A percentile compares a stretch with the other conserved stretches of the same genome.
Conservation (phyloP, 345 rosid genomes). For the Sonneratia caseolaris region DNA sequence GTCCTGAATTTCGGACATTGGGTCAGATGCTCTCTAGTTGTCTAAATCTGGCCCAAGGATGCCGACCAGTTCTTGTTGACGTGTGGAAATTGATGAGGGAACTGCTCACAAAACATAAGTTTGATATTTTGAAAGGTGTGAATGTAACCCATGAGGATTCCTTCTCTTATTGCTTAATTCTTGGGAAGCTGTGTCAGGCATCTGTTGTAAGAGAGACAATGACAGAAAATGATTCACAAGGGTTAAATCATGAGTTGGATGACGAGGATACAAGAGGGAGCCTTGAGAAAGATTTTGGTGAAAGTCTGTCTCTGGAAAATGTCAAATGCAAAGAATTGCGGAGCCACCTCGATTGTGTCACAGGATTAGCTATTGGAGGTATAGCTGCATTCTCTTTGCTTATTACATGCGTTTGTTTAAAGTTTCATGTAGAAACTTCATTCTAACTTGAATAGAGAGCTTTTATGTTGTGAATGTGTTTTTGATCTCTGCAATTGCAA, state of each 20-base stretch:
- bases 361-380: constrained; percentile 84
- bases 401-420: background rate
- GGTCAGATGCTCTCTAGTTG: constrained; percentile 38
- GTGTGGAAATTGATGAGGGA: constrained; percentile 62
- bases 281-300: constrained; percentile 27
- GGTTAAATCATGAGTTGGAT: constrained; percentile 20
- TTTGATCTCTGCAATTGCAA: background rate
- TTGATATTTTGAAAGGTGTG: constrained; percentile 20
- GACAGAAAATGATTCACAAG: constrained; percentile 16
- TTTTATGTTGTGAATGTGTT: background rate
- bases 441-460: background rate
- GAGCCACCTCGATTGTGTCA: constrained; percentile 73
- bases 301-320: constrained; percentile 37
- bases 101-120: constrained; percentile 31
- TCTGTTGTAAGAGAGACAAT: constrained; percentile 13
- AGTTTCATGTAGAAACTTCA: background rate
- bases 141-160: constrained; percentile 16
- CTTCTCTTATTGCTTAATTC: constrained; percentile 32
- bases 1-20: constrained; percentile 25
- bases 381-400: constrained; percentile 6
- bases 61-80: constrained; percentile 45
- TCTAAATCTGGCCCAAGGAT: constrained; percentile 44
- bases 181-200: constrained; percentile 41
- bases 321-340: constrained; percentile 44
- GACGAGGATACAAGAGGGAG: constrained; percentile 16